phyloP scores from a whole-genome alignment of 768 basidiomycete genomes.

The Megacollybia marginata region DNA sequence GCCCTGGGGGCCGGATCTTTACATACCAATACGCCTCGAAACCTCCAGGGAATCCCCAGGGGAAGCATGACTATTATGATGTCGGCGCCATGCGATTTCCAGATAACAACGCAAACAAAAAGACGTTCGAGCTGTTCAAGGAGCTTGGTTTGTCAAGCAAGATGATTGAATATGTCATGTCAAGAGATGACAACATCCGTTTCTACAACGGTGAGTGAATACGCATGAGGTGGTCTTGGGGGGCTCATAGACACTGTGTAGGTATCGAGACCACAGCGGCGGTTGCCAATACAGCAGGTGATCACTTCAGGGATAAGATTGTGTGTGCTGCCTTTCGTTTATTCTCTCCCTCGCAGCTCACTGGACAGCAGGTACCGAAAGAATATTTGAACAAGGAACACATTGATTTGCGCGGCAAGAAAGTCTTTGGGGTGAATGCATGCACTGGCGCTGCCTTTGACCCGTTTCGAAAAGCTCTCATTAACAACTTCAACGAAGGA shows the following conservation, averaged over 20 bases:
- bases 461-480: conserved; percentile 10
- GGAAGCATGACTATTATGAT: conserved; percentile 6
- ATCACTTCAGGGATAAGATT: not conserved
- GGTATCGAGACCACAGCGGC: not conserved
- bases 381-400: not conserved
- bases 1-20: conserved; percentile 8
- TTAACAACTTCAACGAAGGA: conserved; percentile 10
- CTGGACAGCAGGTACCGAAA: not conserved
- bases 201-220: too few relatives aligned
- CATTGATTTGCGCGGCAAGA: not conserved
- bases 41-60: not conserved
- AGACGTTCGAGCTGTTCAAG: too few relatives aligned
- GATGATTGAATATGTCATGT: too few relatives aligned
- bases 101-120: conserved; percentile 12
- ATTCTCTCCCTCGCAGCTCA: not conserved
- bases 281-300: not conserved
- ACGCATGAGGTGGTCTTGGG: too few relatives aligned
- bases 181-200: too few relatives aligned
- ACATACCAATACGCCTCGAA: conserved; percentile 6
- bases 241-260: conserved; percentile 1
- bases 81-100: conserved; percentile 21
- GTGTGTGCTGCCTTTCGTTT: too few relatives aligned
- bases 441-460: not conserved
- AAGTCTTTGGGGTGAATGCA: not conserved
- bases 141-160: too few relatives aligned